phyloP scores from a whole-genome alignment of 805 yeast genomes.

The Nakazawaea siamensis region DNA sequence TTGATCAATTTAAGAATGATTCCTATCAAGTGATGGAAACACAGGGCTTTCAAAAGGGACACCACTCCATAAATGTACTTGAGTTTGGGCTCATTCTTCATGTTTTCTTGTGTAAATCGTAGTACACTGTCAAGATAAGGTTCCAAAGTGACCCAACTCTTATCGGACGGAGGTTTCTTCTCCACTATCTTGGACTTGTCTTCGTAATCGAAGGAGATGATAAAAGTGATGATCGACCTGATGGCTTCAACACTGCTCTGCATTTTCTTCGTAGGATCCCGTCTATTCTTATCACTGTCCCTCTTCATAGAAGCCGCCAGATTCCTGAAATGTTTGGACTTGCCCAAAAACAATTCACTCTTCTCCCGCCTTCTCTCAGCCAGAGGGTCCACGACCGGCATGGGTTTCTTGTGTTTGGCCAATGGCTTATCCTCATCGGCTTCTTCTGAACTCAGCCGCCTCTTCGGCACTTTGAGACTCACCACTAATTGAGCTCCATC shows the following conservation, averaged over 20 bases:
- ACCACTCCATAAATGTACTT: conserved; percentile 3
- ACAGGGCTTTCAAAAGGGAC: conserved; percentile 5
- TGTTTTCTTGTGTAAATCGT: conserved; percentile 1
- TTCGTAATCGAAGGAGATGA: conserved; percentile 10
- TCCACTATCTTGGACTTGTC: conserved; percentile 10
- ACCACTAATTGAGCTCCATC: too few relatives aligned
- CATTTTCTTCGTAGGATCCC: neutral
- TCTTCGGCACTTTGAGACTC: too few relatives aligned
- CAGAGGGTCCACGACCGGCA: neutral
- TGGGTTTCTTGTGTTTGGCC: too few relatives aligned
- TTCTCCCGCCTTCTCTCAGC: conserved; percentile 7
- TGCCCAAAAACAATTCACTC: conserved; percentile 9
- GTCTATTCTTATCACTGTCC: conserved; percentile 6
- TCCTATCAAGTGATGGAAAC: conserved; percentile 6
- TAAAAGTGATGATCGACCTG: conserved; percentile 8
- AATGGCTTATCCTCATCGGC: too few relatives aligned
- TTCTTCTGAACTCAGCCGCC: too few relatives aligned
- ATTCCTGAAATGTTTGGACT: conserved; percentile 10
- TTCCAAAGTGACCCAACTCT: conserved; percentile 9
- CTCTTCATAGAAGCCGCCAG: conserved; percentile 10
- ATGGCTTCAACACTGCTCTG: conserved; percentile 1
- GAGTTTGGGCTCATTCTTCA: neutral
- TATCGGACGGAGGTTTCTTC: conserved; percentile 7
- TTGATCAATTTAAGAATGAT: conserved; percentile 1
- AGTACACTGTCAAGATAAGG: conserved; percentile 8